Base-by-base conservation (phyloP, 306 rosid species). In the Cucumis melo region DNA sequence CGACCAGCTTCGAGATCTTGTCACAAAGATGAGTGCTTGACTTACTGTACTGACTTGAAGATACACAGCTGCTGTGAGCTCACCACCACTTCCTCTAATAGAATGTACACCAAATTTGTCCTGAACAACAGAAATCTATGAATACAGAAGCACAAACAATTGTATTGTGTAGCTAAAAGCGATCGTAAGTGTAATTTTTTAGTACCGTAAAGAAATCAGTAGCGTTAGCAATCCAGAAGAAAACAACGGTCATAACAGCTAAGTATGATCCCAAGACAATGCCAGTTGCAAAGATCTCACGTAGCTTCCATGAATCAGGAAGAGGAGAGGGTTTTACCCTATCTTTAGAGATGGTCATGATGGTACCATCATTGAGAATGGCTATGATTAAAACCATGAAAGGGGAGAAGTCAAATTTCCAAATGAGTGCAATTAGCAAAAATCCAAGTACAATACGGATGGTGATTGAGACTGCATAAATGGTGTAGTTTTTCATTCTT, bases 331-430 rank as follows among this genome's bases (percentile, higher is more conserved):
- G 92, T 80, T 91, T 93, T 60, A 93, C 98, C 71, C 96, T 85
- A 36, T 93, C 97, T 84, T 93, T 93, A 10, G 98, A 89, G 76
- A 93, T 93, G 46, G 98, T 93, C 98, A 91, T 93, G 82, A 93
- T 93, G 12, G 98, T 93, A 10, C 98, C 98, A 61, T 93, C 98
- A 13, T 93, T 93, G 57, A 93, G 96, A 57, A 93, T 77, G 80
- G 98, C 98, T 68, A 93, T 91, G 84, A 93, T 75, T 61, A 93
- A 57, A 78, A 93, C 97, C 98, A 93, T 91, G 48, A 93, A 93
- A n/a, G 98, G 98, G 11, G 98, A 91, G 84, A 93, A 93, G 82
- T 93, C 98, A 63, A 88, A 93, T 60, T 87, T 85, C 98, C 97
- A 93, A 17, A 93, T 93, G 20, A 93, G 97, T 0, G 98, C 97